Evolutionary conservation across 306 rosid species (phyloP).

Genomic region (Dryas octopetala): DNA sequence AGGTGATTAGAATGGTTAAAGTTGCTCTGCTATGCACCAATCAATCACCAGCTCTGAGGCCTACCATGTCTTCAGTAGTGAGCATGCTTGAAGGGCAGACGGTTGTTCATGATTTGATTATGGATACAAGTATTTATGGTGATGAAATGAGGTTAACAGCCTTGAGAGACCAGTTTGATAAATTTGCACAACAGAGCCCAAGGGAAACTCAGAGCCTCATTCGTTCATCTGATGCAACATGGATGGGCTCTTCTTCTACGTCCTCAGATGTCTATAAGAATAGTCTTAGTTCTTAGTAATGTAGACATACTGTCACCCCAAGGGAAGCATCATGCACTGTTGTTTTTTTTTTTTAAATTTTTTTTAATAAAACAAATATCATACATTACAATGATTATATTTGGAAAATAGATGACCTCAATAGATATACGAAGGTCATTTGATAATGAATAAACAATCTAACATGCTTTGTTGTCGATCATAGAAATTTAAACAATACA

Average conservation of each 20-base stretch:
- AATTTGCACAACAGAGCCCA: not conserved
- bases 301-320: too few species aligned
- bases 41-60: slow-evolving; percentile 14
- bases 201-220: not conserved
- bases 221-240: not conserved
- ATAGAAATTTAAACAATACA: too few species aligned
- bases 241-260: slow-evolving; percentile 13
- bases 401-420: too few species aligned
- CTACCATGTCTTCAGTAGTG: slow-evolving; percentile 15
- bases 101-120: not conserved
- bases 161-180: slow-evolving; percentile 13
- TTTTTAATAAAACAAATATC: too few species aligned
- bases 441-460: too few species aligned
- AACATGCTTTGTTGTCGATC: too few species aligned
- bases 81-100: slow-evolving; percentile 18
- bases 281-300: not conserved
- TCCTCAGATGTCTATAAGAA: not conserved
- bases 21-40: slow-evolving; percentile 24
- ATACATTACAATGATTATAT: too few species aligned
- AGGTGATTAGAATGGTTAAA: slow-evolving; percentile 9
- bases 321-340: too few species aligned
- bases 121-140: slow-evolving; percentile 11
- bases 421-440: too few species aligned
- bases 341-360: too few species aligned
- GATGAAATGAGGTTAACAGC: slow-evolving; percentile 8